phyloP scores from a whole-genome alignment of 257 asterid genomes.

The Striga asiatica region DNA sequence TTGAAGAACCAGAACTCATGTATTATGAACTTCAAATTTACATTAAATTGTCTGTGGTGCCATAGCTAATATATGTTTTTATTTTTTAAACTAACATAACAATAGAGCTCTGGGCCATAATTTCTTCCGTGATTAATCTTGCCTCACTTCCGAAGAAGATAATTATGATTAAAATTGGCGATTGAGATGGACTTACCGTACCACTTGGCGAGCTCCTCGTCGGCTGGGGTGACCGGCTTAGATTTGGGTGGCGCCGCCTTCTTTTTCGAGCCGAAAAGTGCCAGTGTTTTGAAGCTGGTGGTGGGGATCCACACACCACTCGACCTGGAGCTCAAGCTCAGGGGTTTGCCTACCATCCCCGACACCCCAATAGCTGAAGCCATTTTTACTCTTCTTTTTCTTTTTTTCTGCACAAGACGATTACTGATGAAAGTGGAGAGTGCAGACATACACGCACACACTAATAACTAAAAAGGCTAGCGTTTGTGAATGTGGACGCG shows the following conservation, averaged over 20 bases:
- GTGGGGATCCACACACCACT: conserved; percentile 43
- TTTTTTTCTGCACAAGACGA: too few species aligned
- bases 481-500: conserved; percentile 55
- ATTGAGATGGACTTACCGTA: conserved; percentile 47
- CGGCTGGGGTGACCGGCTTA: conserved; percentile 42
- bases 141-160: conserved; percentile 13
- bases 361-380: conserved; percentile 67
- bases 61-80: neutral
- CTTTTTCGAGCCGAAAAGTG: conserved; percentile 79
- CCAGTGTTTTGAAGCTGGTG: conserved; percentile 63
- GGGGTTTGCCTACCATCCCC: conserved; percentile 62
- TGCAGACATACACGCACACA: too few species aligned
- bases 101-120: neutral
- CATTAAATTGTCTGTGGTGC: conserved; percentile 2
- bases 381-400: conserved; percentile 4
- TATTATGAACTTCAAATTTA: neutral
- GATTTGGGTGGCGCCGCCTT: conserved; percentile 50
- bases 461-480: conserved; percentile 29
- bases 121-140: conserved; percentile 11
- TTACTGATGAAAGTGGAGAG: too few species aligned
- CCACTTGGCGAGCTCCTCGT: conserved; percentile 99
- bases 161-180: neutral
- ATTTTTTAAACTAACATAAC: neutral
- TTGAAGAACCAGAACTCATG: neutral
- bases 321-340: conserved; percentile 44